Evolutionary conservation across 768 basidiomycete species (phyloP), one percentile per base, ranked within the genome.

Genomic region (Collybia sordida): DNA sequence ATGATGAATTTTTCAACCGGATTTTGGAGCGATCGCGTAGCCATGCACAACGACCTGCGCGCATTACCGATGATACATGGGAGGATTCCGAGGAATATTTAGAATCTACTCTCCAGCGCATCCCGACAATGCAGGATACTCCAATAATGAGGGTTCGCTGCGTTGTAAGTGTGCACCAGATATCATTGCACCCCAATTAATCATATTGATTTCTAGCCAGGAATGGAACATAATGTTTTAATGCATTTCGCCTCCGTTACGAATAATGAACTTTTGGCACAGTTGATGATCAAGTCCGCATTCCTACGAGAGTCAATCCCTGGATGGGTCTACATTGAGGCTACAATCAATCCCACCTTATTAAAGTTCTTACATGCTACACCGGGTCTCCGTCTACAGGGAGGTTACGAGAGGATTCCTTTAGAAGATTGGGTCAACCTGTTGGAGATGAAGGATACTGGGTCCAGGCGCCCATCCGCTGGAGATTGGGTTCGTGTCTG

Each of bases 11-110:
- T 4, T 28, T 39, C 25, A 18, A 12, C 14, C 21, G 38, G 27
- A 47, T 47, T 22, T 45, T 45, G 43, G 43, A 45, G n/a, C n/a
- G 28, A 35, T 45, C 18, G 3, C 18, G 8, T 21, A 45, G 36
- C 23, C 28, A 21, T 12, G 18, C 3, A 31, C 2, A 27, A 45
- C 43, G 36, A 22, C 18, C 31, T 27, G 40, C 35, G 18, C 14
- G 35, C 35, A 0, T 35, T 31, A 34, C 12, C 31, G 31, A 45
- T 8, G 43, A 45, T 12, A 35, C 19, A 1, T 3, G 36, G 31
- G 18, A 31, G 11, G n/a, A 45, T 34, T 45, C 43, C 11, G 17
- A 45, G 3, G 11, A 34, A 19, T 45, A 27, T 35, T 35, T 35
- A 34, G 43, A 27, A 31, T 5, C 43, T 15, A 21, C 36, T 15